Percentiles rank a stretch among this genome's conserved stretches.
These are phyloP conservation scores for Fraxinus platypoda DNA, from an alignment of 305 asterid species.

Conservation along the genomic window DNA sequence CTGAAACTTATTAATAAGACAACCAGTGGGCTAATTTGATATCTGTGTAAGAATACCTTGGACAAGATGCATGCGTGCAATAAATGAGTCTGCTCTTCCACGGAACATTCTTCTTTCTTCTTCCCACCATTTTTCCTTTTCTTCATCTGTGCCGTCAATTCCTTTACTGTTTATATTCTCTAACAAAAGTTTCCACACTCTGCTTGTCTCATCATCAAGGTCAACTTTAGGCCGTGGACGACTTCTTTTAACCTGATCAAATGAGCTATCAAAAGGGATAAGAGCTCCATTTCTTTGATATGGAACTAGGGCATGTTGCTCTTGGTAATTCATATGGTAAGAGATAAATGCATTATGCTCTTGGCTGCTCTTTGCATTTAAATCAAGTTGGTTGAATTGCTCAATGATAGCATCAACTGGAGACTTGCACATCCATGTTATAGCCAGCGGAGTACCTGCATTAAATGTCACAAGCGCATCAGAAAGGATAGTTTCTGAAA, in stretches of 20 bases:
- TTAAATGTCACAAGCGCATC: slow-evolving; percentile 23
- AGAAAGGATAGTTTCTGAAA: slow-evolving; percentile 22
- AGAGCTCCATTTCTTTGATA: slow-evolving; percentile 64
- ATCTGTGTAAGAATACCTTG: slow-evolving; percentile 59
- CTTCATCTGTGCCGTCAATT: slow-evolving; percentile 84
- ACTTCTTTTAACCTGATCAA: slow-evolving; percentile 46
- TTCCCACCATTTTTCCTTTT: slow-evolving; percentile 92
- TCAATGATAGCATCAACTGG: slow-evolving; percentile 57
- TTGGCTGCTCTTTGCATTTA: slow-evolving; percentile 43
- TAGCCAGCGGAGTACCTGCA: slow-evolving; percentile 71
- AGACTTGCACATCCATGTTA: slow-evolving; percentile 44
- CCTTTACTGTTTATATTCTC: slow-evolving; percentile 94
- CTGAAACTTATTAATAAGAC: slow-evolving; percentile 10
- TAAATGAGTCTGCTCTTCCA: slow-evolving; percentile 91
- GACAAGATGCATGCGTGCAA: slow-evolving; percentile 96
- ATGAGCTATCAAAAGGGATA: slow-evolving; percentile 55
- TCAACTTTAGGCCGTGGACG: slow-evolving; percentile 79
- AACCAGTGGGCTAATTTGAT: slow-evolving; percentile 6
- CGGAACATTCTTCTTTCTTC: slow-evolving; percentile 82
- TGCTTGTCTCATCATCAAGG: slow-evolving; percentile 90
- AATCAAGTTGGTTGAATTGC: slow-evolving; percentile 54
- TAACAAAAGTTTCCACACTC: slow-evolving; percentile 92
- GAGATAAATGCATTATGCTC: slow-evolving; percentile 34
- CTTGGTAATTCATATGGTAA: slow-evolving; percentile 34
- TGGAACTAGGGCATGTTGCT: slow-evolving; percentile 64